These are phyloP conservation scores for Taiwanofungus camphoratus DNA, from an alignment of 1,284 basidiomycete species.

Conservation along the genomic window DNA sequence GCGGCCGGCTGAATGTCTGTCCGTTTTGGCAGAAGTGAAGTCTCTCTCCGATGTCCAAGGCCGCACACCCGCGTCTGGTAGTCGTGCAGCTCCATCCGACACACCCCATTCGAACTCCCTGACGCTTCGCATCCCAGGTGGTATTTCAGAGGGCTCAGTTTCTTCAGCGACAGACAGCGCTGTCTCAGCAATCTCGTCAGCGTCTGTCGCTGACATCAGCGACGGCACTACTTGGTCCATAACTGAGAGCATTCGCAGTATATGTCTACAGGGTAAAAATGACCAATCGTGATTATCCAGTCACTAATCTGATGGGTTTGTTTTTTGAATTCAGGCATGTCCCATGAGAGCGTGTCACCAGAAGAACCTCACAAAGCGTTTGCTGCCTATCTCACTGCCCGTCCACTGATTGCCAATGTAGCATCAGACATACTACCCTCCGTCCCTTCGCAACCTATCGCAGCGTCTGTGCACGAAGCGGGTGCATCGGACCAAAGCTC, in stretches of 20 bases:
- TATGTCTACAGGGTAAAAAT: slow-evolving; percentile 69
- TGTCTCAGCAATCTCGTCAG: slow-evolving; percentile 33
- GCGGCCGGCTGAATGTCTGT: slow-evolving; percentile 56
- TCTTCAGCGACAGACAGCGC: slow-evolving; percentile 45
- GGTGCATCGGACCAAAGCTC: slow-evolving; percentile 39
- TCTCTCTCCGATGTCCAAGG: slow-evolving; percentile 45
- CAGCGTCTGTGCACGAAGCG: slow-evolving; percentile 23
- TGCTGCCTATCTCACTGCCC: slow-evolving; percentile 45
- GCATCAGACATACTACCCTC: slow-evolving; percentile 44
- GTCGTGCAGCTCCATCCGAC: slow-evolving; percentile 38
- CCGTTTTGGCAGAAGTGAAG: slow-evolving; percentile 50
- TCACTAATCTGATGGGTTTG: neutral
- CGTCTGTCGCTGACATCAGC: slow-evolving; percentile 43
- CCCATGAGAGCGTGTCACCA: slow-evolving; percentile 44
- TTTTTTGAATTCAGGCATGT: slow-evolving; percentile 40
- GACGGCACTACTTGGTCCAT: slow-evolving; percentile 65
- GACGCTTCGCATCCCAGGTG: slow-evolving; percentile 32
- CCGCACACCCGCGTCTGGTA: no score
- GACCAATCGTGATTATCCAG: slow-evolving; percentile 16
- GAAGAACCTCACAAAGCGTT: slow-evolving; percentile 43
- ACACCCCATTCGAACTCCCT: slow-evolving; percentile 38
- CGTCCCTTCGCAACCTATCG: slow-evolving; percentile 26
- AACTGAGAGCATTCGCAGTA: slow-evolving; percentile 55
- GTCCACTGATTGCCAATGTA: slow-evolving; percentile 47
- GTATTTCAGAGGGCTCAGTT: slow-evolving; percentile 35